phyloP scores from a whole-genome alignment of 2,329 filamentous ascomycete genomes.

The Pyricularia grisea region DNA sequence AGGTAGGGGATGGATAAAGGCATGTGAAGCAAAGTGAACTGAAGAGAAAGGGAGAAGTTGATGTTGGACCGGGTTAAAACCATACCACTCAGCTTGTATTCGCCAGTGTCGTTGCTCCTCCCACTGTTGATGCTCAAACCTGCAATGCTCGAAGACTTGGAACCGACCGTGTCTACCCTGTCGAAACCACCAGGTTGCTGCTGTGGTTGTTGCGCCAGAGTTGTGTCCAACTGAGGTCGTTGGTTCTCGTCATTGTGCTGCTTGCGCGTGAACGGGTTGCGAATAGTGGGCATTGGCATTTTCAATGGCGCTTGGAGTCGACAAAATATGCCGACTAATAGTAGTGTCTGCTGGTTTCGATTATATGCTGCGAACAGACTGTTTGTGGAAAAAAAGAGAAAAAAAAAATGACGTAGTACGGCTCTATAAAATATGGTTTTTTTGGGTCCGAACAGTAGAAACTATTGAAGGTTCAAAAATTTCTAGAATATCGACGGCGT shows the following conservation, averaged over 20 bases:
- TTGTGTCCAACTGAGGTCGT: slow-evolving; percentile 24
- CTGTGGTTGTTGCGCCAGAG: not conserved
- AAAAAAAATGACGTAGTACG: not conserved
- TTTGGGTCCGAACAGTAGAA: not conserved
- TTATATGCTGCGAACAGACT: not conserved
- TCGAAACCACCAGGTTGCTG: slow-evolving; percentile 40
- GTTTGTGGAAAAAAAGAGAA: too few relatives aligned
- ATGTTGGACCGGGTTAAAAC: not conserved
- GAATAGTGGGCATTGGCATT: slow-evolving; percentile 52
- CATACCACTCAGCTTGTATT: slow-evolving; percentile 76
- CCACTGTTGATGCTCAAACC: slow-evolving; percentile 52
- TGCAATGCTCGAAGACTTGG: slow-evolving; percentile 44
- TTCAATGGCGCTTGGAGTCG: not conserved
- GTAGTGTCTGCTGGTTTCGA: not conserved
- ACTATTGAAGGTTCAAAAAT: not conserved
- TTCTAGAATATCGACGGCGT: not conserved
- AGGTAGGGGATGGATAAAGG: not conserved
- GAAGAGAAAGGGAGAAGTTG: not conserved
- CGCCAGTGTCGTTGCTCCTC: slow-evolving; percentile 53
- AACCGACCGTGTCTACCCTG: slow-evolving; percentile 52
- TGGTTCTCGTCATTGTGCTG: slow-evolving; percentile 45
- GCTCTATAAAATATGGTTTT: not conserved
- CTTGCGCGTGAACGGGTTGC: slow-evolving; percentile 61
- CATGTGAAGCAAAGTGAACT: not conserved
- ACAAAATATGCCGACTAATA: not conserved